A percentile compares a stretch with the other conserved stretches of the same genome.
These are phyloP conservation scores for Bolboschoenus planiculmis DNA, from an alignment of 176 grass and related monocot genomes.

Conservation along the genomic window DNA sequence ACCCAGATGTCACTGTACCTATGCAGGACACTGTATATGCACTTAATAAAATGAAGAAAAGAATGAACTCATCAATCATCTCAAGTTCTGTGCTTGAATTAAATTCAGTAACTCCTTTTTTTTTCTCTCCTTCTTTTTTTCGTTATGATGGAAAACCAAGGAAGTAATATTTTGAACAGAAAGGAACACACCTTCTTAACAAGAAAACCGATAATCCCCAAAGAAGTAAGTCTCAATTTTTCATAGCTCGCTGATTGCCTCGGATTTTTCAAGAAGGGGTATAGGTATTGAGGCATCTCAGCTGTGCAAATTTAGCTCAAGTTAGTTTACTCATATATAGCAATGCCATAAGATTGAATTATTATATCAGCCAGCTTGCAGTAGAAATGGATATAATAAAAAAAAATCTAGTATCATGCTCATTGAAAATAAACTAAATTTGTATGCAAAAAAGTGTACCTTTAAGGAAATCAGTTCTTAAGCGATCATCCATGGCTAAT, in stretches of 20 bases:
- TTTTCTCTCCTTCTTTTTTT: not conserved
- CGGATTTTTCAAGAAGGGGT: conserved; percentile 1
- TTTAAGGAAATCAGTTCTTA: not conserved
- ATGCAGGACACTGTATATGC: not conserved
- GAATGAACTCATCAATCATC: not conserved
- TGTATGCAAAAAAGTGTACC: conserved; percentile 3
- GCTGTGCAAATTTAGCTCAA: conserved; percentile 7
- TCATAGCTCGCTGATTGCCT: not conserved
- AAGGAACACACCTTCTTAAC: not conserved
- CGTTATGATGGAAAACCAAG: not conserved
- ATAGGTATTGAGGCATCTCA: not conserved
- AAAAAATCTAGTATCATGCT: not conserved
- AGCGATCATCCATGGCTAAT: not conserved
- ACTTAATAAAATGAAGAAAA: not conserved
- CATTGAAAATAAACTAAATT: conserved; percentile 4
- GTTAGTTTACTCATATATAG: not conserved
- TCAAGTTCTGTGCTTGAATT: not conserved
- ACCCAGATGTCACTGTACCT: not conserved
- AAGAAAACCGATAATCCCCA: conserved; percentile 10
- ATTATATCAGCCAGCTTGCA: not conserved
- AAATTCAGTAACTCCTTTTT: not conserved
- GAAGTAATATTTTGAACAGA: not conserved
- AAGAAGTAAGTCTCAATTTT: conserved; percentile 1
- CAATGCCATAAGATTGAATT: not conserved
- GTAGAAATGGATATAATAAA: not conserved